A percentile compares a stretch with the other conserved stretches of the same genome.
Evolutionary conservation across 805 yeast species (phyloP).

Genomic region (Ogataea chonburiensis): DNA sequence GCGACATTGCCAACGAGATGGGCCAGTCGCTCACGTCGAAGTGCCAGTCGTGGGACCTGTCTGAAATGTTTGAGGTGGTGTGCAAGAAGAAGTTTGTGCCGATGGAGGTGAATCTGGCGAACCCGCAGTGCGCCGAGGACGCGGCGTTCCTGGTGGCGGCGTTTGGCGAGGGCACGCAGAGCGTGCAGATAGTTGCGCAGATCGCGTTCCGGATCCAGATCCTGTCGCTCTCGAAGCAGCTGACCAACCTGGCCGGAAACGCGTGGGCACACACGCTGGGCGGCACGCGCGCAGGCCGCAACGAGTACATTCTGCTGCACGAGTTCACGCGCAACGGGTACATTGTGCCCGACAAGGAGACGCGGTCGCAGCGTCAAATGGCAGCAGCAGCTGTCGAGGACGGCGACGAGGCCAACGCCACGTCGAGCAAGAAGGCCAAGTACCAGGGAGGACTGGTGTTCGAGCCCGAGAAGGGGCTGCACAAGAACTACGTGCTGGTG

Average conservation of each 20-base stretch:
- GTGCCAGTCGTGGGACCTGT: conserved; percentile 91
- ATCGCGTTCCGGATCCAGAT: conserved; percentile 83
- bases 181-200: conserved; percentile 70
- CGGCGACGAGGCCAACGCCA: conserved; percentile 45
- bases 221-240: conserved; percentile 82
- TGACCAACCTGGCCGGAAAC: conserved; percentile 93
- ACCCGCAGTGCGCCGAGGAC: conserved; percentile 63
- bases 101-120: conserved; percentile 71
- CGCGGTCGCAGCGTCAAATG: conserved; percentile 36
- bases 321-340: conserved; percentile 80
- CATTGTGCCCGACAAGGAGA: conserved; percentile 73
- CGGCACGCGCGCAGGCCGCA: conserved; percentile 95
- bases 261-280: conserved; percentile 94
- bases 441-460: conserved; percentile 68
- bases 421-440: conserved; percentile 41
- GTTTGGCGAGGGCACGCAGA: conserved; percentile 61
- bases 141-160: conserved; percentile 67
- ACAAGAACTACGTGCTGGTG: conserved; percentile 82
- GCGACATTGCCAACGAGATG: conserved; percentile 93
- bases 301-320: conserved; percentile 88
- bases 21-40: conserved; percentile 89
- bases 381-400: conserved; percentile 24
- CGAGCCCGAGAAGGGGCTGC: conserved; percentile 94
- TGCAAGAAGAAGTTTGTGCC: conserved; percentile 62
- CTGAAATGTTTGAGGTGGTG: conserved; percentile 85